Conservation (phyloP, 2,329 filamentous ascomycete species). For the Trichoderma afroharzianum region DNA sequence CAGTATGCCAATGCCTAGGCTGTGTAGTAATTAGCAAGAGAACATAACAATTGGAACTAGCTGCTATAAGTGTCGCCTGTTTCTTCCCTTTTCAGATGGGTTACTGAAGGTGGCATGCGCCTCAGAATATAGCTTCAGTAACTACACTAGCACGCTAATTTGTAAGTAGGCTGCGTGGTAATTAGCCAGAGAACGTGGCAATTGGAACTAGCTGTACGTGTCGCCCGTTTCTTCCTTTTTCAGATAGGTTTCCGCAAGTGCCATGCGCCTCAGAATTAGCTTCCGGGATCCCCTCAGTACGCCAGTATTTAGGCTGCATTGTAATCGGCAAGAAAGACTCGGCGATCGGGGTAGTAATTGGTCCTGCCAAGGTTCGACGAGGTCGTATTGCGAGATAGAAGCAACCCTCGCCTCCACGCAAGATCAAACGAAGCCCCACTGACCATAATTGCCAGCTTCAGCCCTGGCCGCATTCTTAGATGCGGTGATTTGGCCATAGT, state of each 20-base stretch:
- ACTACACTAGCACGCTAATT: not conserved
- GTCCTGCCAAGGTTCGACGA: not conserved
- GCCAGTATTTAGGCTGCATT: not conserved
- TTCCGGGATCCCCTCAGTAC: not conserved
- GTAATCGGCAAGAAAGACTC: not conserved
- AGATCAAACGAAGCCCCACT: not conserved
- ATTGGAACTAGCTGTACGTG: not conserved
- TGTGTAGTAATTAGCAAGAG: not conserved
- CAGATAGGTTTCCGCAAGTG: not conserved
- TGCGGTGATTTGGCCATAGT: not conserved
- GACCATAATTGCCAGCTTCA: not conserved
- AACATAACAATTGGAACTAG: not conserved
- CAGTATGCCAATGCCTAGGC: not conserved
- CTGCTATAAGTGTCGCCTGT: not conserved
- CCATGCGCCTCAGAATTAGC: not conserved
- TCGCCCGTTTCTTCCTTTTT: not conserved
- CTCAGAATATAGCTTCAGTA: not conserved
- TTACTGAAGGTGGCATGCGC: not conserved
- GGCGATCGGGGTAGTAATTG: not conserved
- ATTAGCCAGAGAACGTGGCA: not conserved
- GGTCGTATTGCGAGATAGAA: not conserved
- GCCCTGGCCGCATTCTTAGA: not conserved
- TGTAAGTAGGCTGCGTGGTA: not conserved
- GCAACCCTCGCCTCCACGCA: not conserved
- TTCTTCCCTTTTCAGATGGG: not conserved